Percentiles rank a stretch among this genome's conserved stretches.
Evolutionary conservation across 129 eudicot species (phyloP).

Genomic region (Flaveria bidentis): DNA sequence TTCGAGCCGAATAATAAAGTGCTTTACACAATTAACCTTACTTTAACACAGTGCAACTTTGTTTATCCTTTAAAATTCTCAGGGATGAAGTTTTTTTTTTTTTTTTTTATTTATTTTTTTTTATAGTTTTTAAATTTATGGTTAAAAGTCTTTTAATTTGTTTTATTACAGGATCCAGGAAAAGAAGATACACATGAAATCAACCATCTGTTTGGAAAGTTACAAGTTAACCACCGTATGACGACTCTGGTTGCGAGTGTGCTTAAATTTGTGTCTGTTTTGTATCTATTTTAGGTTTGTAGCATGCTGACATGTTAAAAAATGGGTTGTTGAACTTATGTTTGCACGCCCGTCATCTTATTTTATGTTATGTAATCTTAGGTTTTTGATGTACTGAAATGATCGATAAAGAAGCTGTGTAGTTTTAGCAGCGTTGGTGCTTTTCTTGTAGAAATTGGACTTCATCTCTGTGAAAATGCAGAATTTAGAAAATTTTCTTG

Average conservation of each 20-base stretch:
- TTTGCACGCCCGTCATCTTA: background rate
- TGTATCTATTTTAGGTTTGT: conserved; percentile 26
- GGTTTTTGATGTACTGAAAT: background rate
- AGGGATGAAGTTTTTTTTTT: background rate
- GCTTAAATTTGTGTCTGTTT: conserved; percentile 1
- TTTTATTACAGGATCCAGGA: conserved; percentile 32
- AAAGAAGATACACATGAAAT: conserved; percentile 28
- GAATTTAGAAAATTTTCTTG: background rate
- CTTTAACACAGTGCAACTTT: background rate
- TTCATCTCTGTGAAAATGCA: conserved; percentile 5
- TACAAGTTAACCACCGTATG: background rate
- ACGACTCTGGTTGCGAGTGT: background rate
- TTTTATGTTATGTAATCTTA: background rate
- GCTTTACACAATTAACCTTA: background rate
- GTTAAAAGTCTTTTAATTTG: background rate
- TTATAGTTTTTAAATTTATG: background rate
- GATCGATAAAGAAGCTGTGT: background rate
- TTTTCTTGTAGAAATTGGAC: background rate
- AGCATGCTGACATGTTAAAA: conserved; percentile 4
- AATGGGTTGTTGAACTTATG: conserved; percentile 10
- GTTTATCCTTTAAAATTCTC: background rate
- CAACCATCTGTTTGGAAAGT: conserved; percentile 1
- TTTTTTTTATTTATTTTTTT: no score
- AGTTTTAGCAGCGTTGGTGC: conserved; percentile 7
- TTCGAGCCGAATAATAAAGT: background rate